Base-by-base conservation (phyloP, 2,329 filamentous ascomycete genomes). In the Monilinia polystroma region DNA sequence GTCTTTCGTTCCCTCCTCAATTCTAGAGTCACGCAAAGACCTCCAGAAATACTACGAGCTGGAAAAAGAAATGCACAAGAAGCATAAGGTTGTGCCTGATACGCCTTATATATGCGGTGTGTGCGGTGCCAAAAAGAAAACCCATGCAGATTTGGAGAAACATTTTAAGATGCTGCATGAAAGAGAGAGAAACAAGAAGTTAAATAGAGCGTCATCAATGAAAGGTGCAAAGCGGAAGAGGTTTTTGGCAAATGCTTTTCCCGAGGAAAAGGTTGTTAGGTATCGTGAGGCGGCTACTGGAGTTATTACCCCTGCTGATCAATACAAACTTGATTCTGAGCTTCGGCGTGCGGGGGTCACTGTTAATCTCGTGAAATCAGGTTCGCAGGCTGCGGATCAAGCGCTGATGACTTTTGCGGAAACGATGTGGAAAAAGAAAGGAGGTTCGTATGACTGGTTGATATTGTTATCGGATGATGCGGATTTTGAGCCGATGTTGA, bases 381-480 rank as follows among this genome's bases (percentile, higher is more conserved):
- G 10, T 16, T 20, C 38, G 55, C 38, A 58, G 38, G 55, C 55
- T 58, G 41, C 41, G 23, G 55, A 58, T 29, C 12, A 2, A 58
- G 38, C 55, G 23, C 11, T 58, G 2, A 32, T 45, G 18, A 7
- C 8, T 29, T 58, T 45, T 58, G 23, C 55, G 29, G 18, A 8
- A 16, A 16, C 4, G 23, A 45, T 45, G 55, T 5, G 12, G n/a
- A 26, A 58, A 3, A 58, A 26, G 10, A 20, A 29, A 38, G 23
- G 14, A 43, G 43, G 8, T 29, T 0, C 16, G 55, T 58, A 58
- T 26, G 41, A 58, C 20, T 58, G 55, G 55, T n/a, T 58, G 16
- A 45, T 45, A 45, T 26, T 58, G 55, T 45, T 58, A 45, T 58
- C 55, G 23, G 38, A 58, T 58, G 55, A 58, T 45, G n/a, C 23